These are phyloP conservation scores for Cladosporium halotolerans DNA, from an alignment of 2,329 filamentous ascomycete genomes.

Conservation along the genomic window DNA sequence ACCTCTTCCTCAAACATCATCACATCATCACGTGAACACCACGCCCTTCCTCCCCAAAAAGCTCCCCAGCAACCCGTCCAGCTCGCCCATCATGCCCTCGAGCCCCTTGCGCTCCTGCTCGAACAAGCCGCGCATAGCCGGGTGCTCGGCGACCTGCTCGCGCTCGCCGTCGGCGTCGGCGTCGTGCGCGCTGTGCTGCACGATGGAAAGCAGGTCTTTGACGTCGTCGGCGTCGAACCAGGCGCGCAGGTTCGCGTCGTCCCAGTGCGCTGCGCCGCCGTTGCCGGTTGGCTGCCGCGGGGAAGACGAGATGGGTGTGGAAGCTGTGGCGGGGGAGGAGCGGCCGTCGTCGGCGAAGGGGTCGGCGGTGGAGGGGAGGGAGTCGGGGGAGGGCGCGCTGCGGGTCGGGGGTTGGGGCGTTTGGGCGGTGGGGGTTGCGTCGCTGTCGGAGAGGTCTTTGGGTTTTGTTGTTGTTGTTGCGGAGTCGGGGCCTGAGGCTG, in stretches of 20 bases:
- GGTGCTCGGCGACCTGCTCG: conserved; percentile 74
- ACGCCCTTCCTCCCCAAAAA: conserved; percentile 14
- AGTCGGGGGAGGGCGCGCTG: background rate
- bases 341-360: conserved; percentile 1
- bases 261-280: conserved; percentile 61
- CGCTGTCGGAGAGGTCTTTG: conserved; percentile 12
- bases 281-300: background rate
- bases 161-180: conserved; percentile 36
- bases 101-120: conserved; percentile 80
- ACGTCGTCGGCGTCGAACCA: conserved; percentile 85
- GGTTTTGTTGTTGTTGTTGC: conserved; percentile 27
- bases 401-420: background rate
- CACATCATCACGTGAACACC: conserved; percentile 2
- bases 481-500: conserved; percentile 13
- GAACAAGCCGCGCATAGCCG: conserved; percentile 73
- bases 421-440: conserved; percentile 1
- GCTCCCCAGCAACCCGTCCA: conserved; percentile 52
- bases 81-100: conserved; percentile 79
- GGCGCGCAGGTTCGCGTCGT: conserved; percentile 73
- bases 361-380: background rate
- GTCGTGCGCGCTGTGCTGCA: conserved; percentile 78
- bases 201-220: conserved; percentile 79
- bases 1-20: background rate
- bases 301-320: conserved; percentile 1
- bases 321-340: conserved; percentile 8